Evolutionary conservation across 768 basidiomycete species (phyloP).

Genomic region (Termitomyces sp.): DNA sequence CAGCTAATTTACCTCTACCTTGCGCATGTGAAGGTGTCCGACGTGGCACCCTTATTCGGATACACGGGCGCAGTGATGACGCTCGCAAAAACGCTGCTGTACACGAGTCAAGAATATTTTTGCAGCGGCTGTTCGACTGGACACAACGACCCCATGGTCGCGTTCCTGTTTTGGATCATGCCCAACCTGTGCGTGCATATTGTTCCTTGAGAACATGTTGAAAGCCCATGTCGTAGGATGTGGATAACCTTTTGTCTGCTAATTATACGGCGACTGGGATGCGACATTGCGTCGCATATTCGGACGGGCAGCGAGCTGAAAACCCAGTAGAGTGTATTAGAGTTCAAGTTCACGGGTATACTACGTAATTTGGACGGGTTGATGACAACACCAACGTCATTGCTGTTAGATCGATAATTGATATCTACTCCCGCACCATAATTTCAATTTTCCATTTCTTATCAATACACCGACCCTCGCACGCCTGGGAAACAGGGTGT

Average conservation of each 20-base stretch:
- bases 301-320: constrained; percentile 13
- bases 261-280: constrained; percentile 30
- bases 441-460: background rate
- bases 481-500: background rate
- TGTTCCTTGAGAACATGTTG: background rate
- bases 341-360: constrained; percentile 1
- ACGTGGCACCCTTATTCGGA: constrained; percentile 63
- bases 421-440: background rate
- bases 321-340: constrained; percentile 11
- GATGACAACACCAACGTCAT: constrained; percentile 3
- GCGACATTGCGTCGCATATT: constrained; percentile 24
- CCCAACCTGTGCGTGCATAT: constrained; percentile 58
- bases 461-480: background rate
- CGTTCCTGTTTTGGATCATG: constrained; percentile 58
- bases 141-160: constrained; percentile 46
- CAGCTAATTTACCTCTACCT: constrained; percentile 58
- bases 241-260: constrained; percentile 28
- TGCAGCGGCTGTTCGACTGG: constrained; percentile 62
- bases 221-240: constrained; percentile 15
- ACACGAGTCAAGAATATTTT: constrained; percentile 66
- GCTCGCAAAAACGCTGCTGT: constrained; percentile 71
- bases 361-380: constrained; percentile 10
- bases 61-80: constrained; percentile 70
- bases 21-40: constrained; percentile 44
- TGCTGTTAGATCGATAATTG: background rate